Conservation (phyloP, 495 filamentous ascomycete genomes). For the Rhypophila decipiens region DNA sequence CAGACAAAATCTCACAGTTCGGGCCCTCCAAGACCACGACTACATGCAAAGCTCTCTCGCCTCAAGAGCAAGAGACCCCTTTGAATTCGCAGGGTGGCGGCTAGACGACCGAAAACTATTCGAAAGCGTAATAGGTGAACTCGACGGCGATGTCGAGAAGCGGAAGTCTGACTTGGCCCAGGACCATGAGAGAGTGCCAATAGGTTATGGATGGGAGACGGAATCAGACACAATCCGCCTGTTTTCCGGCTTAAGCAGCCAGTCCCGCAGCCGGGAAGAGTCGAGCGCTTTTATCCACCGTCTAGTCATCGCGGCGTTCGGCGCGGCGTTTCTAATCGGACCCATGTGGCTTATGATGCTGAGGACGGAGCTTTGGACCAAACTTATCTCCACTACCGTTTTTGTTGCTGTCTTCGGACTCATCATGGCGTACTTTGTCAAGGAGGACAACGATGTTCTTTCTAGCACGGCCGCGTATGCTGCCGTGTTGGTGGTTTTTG, state of each 20-base stretch:
- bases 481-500: constrained; percentile 9
- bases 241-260: no score
- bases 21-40: background rate
- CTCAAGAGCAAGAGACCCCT: background rate
- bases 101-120: background rate
- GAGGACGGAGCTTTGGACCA: background rate
- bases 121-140: no score
- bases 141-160: background rate
- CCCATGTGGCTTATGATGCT: constrained; percentile 7
- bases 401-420: constrained; percentile 3
- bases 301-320: background rate
- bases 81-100: background rate
- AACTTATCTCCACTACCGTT: background rate
- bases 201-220: no score
- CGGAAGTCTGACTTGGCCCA: no score
- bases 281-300: background rate
- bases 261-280: no score
- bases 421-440: background rate
- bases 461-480: constrained; percentile 3
- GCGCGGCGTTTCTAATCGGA: constrained; percentile 4
- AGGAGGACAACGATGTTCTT: constrained; percentile 1
- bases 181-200: background rate
- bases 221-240: background rate
- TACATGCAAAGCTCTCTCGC: constrained; percentile 1
- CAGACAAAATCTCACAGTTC: background rate